Evolutionary conservation across 1,139 yeast species (phyloP).

Genomic region (Pichia sp.): DNA sequence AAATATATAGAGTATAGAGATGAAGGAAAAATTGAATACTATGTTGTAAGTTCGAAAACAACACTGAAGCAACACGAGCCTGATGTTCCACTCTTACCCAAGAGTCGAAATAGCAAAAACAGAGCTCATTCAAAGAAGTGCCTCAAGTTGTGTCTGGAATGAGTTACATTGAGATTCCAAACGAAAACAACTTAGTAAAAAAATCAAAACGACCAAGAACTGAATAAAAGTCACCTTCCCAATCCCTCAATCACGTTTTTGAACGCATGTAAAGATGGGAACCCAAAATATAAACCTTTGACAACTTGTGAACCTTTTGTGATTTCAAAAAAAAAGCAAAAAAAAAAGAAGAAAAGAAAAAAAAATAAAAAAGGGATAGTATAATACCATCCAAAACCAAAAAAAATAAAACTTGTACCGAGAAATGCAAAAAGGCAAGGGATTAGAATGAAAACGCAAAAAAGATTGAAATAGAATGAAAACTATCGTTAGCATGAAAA

Average conservation of each 20-base stretch:
- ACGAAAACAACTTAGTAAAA: neutral
- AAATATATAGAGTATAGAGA: neutral
- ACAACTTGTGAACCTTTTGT: neutral
- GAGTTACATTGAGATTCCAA: slow-evolving; percentile 4
- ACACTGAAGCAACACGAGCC: neutral
- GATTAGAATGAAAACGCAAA: neutral
- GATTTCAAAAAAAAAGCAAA: neutral
- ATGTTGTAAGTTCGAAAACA: neutral
- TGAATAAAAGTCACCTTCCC: neutral
- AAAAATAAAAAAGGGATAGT: neutral
- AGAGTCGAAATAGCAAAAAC: neutral
- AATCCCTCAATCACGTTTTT: neutral
- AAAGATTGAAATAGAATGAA: neutral
- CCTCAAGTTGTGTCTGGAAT: neutral
- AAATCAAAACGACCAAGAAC: neutral
- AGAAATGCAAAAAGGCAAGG: neutral
- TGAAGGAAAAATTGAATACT: neutral
- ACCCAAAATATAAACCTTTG: slow-evolving; percentile 3
- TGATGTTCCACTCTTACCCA: neutral
- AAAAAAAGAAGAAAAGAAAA: slow-evolving; percentile 5
- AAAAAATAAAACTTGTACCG: neutral
- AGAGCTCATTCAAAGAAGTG: neutral
- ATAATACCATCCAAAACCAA: too few species aligned
- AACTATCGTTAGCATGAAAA: neutral
- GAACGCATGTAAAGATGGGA: neutral